phyloP scores from a whole-genome alignment of 176 grass and related monocot genomes.

The maize (Zea mays) region Zm-B73-REFERENCE-NAM-5.0 NC_050099.1:189673501-189674000 shows the following conservation, averaged over 20 bases:
- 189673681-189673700: too few species aligned
- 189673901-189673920: slow-evolving; percentile 26
- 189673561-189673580: too few species aligned
- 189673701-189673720: too few species aligned
- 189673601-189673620: too few species aligned
- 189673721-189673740: background rate
- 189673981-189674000: slow-evolving; percentile 94
- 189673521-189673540: too few species aligned
- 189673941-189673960: slow-evolving; percentile 94
- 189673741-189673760: background rate
- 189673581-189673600: too few species aligned
- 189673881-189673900: background rate
- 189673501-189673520: too few species aligned
- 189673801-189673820: background rate
- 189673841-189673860: background rate
- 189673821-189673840: background rate
- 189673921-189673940: background rate
- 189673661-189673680: too few species aligned
- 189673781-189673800: background rate
- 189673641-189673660: too few species aligned
- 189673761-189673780: background rate
- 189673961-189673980: slow-evolving; percentile 88
- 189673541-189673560: too few species aligned
- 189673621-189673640: too few species aligned
- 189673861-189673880: background rate